Evolutionary conservation across 2,329 filamentous ascomycete species (phyloP), one percentile per base, ranked within the genome.

Genomic region (Paraconiothyrium sp.): DNA sequence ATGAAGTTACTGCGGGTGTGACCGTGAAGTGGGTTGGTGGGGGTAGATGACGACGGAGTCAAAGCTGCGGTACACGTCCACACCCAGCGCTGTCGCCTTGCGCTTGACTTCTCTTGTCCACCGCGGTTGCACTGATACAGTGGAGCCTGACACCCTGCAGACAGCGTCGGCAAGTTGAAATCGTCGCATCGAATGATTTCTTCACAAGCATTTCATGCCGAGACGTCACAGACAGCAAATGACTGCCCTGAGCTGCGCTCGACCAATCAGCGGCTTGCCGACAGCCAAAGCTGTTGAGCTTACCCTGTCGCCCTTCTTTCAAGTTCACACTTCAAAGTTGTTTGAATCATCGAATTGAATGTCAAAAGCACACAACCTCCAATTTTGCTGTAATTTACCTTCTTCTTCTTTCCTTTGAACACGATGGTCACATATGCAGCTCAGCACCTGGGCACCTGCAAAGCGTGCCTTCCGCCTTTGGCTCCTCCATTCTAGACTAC

Each of bases 21-120:
- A 47, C 60, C 39, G 61, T 59, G 58, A 62, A 52, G 64, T 57
- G 59, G 57, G 57, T 57, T 64, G 59, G 61, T 58, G 54, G 51
- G 58, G 52, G 22, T 3, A 24, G 10, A 35, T 13, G 62, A 65
- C 65, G 66, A 66, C 62, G 63, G 60, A 57, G 65, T 57, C 54
- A 56, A 60, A 56, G 43, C 54, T 60, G n/a, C 58, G 46, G 49
- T 52, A 51, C 39, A 54, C 32, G 41, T 57, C 54, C 27, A 58
- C 27, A 51, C 58, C 55, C 43, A 44, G 49, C 47, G 41, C 61
- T 60, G 60, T 46, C 57, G 56, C 60, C 60, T 57, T 20, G 39
- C 39, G 52, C 46, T 27, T 34, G 39, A 41, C 39, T 41, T 41
- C 16, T 8, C 16, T 49, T 58, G 41, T 54, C 39, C 55, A 34